Base-by-base conservation (phyloP, 1,284 basidiomycete genomes). In the Trichosporon faecale region DNA sequence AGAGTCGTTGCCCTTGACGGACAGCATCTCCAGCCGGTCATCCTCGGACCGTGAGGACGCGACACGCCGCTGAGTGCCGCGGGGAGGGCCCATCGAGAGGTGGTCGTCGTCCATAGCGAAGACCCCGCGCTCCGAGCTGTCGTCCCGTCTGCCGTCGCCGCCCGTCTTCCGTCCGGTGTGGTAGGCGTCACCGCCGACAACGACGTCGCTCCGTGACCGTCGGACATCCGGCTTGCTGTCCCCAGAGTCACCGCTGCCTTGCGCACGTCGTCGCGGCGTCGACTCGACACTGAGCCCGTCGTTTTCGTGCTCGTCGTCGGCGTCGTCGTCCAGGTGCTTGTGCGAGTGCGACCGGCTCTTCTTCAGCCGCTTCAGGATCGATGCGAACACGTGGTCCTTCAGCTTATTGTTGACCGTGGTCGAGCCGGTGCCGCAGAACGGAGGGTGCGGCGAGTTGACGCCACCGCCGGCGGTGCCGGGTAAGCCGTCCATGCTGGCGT, bases 361-460 rank as follows among this genome's bases (percentile, higher is more conserved):
- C 73, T 78, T 80, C 44, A 77, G 75, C 40, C 90, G 87, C 35
- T 90, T 87, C 70, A 97, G 85, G 35, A 97, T 89, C 14, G 91
- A 91, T 68, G 89, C 91, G 80, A 98, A 95, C 61, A 98, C 92
- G 75, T 95, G 93, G 78, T 97, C 94, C 83, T 94, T 95, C 70
- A 98, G 85, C 80, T 89, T 92, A 55, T 91, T 93, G 81, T 98
- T 97, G 68, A 97, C 94, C 61, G 90, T 88, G 1, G 95, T 97
- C 16, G 92, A 93, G 0, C 95, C 95, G 0, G 90, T 92, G 2
- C 95, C 95, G 46, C 91, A 91, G 76, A 93, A 86, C 86, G 71
- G 70, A 86, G 71, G 87, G 70, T 78, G 79, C n/a, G 78, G 79
- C 11, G 77, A 78, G 2, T 31, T 27, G 4, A 66, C 31, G n/a